Percentiles rank a stretch among this genome's conserved stretches.
Evolutionary conservation across 2,329 filamentous ascomycete species (phyloP).

Genomic region (Cercospora zeina): DNA sequence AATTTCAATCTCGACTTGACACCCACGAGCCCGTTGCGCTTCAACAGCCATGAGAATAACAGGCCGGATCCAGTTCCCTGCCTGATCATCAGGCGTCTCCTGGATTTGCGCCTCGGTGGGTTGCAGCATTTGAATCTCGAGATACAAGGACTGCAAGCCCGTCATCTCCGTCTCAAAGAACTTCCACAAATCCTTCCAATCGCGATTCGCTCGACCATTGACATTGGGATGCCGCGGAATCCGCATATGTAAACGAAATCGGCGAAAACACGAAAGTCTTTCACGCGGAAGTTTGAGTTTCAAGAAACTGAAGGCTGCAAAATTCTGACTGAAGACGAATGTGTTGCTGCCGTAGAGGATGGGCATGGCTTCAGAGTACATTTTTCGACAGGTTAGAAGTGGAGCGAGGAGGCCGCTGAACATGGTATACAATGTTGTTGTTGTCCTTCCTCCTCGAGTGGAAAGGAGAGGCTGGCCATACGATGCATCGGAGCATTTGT

Average conservation of each 20-base stretch:
- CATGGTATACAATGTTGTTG: conserved; percentile 26
- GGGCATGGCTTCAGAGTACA: conserved; percentile 38
- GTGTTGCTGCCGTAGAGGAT: conserved; percentile 39
- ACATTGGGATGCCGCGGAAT: conserved; percentile 38
- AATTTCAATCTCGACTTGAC: conserved; percentile 36
- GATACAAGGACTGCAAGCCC: conserved; percentile 35
- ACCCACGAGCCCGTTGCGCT: conserved; percentile 32
- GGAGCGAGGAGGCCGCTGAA: conserved; percentile 36
- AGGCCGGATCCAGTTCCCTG: conserved; percentile 35
- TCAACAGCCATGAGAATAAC: conserved; percentile 38
- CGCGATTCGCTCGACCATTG: conserved; percentile 36
- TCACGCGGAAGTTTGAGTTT: conserved; percentile 36
- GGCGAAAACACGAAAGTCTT: conserved; percentile 34
- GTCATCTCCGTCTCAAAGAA: conserved; percentile 38
- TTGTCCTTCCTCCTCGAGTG: conserved; percentile 19
- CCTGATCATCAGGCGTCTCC: conserved; percentile 32
- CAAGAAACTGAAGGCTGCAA: conserved; percentile 38
- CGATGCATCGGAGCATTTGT: conserved; percentile 32
- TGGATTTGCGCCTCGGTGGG: conserved; percentile 36
- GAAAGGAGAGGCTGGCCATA: conserved; percentile 24
- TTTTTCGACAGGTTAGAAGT: conserved; percentile 36
- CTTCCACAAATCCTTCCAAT: conserved; percentile 37
- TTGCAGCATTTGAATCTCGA: conserved; percentile 36
- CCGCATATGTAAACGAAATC: conserved; percentile 37
- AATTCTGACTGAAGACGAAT: conserved; percentile 40